Evolutionary conservation across 768 basidiomycete species (phyloP).

Genomic region (Favolaschia claudopus): DNA sequence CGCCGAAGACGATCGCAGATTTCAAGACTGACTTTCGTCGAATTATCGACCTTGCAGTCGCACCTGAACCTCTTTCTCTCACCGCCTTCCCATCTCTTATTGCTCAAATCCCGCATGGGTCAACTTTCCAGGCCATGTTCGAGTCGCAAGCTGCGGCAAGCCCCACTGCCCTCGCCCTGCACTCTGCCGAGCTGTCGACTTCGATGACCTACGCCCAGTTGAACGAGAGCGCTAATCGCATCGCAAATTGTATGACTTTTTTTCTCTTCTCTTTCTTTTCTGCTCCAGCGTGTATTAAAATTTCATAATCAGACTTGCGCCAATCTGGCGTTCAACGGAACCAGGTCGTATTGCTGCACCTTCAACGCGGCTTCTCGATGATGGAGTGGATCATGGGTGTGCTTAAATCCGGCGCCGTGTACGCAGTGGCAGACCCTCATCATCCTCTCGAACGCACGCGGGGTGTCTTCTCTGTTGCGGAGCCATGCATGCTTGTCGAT

Average conservation of each 20-base stretch:
- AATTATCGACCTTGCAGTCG: background rate
- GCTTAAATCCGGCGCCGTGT: background rate
- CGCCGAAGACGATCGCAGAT: background rate
- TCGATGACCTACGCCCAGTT: background rate
- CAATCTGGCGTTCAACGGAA: background rate
- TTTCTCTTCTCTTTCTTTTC: too few relatives aligned
- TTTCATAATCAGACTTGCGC: background rate
- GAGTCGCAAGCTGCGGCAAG: background rate
- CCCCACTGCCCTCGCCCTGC: background rate
- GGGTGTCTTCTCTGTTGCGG: background rate
- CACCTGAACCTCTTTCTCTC: background rate
- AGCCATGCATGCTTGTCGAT: background rate
- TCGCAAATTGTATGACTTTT: background rate
- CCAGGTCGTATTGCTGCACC: background rate
- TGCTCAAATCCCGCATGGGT: background rate
- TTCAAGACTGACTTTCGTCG: background rate
- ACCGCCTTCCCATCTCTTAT: background rate
- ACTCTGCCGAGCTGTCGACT: background rate
- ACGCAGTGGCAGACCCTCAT: background rate
- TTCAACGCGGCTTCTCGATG: background rate
- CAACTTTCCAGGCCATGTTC: background rate
- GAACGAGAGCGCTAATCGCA: background rate
- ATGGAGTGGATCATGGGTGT: background rate
- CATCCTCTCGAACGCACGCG: background rate
- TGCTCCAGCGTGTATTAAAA: too few relatives aligned